phyloP scores from a whole-genome alignment of 257 asterid genomes.

The Craterostigma plantagineum region DNA sequence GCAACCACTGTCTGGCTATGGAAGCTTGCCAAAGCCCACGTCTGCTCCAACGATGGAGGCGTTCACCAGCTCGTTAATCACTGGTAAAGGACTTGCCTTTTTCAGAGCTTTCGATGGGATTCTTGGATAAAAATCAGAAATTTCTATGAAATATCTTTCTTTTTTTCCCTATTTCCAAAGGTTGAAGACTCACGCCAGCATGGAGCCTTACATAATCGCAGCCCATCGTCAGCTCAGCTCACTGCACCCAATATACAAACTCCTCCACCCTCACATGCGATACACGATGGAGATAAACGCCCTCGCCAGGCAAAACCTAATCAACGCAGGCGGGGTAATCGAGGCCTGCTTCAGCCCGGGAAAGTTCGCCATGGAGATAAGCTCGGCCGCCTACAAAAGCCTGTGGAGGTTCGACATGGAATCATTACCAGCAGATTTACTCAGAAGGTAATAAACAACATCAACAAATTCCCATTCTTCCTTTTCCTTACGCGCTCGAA shows the following conservation, averaged over 20 bases:
- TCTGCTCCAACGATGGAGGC: constrained; percentile 60
- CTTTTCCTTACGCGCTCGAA: background rate
- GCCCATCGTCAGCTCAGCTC: constrained; percentile 51
- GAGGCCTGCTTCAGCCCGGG: constrained; percentile 36
- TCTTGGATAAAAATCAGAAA: background rate
- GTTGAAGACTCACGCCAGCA: constrained; percentile 56
- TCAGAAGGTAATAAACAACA: constrained; percentile 24
- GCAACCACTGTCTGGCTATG: constrained; percentile 62
- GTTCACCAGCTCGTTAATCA: constrained; percentile 59
- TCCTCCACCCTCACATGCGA: constrained; percentile 56
- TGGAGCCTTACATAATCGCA: constrained; percentile 77
- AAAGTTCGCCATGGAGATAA: constrained; percentile 35
- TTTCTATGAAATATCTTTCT: background rate
- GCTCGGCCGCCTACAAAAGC: constrained; percentile 41
- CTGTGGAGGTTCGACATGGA: constrained; percentile 58
- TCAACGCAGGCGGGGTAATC: constrained; percentile 49
- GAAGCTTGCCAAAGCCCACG: constrained; percentile 61
- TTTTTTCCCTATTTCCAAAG: constrained; percentile 12
- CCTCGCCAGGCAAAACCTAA: constrained; percentile 41
- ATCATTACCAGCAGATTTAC: constrained; percentile 53
- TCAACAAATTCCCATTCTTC: background rate
- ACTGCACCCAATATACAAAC: constrained; percentile 61
- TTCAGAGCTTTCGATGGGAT: background rate
- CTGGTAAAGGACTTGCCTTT: constrained; percentile 56
- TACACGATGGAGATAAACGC: constrained; percentile 87